Conservation (phyloP, 805 yeast species). For the Teunomyces barrocoloradensis region DNA sequence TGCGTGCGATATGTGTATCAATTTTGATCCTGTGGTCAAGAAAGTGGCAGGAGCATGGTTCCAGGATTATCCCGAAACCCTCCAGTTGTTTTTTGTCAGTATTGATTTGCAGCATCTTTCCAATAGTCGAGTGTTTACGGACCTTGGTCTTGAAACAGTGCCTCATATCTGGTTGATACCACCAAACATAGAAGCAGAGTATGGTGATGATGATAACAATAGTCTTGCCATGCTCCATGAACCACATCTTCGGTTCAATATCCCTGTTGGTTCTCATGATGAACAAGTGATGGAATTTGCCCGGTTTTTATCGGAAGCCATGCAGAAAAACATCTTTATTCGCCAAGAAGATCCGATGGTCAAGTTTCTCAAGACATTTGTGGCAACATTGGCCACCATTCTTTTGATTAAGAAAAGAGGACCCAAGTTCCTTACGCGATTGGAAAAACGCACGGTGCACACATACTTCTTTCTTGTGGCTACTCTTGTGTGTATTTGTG, state of each 20-base stretch:
- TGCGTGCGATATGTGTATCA: slow-evolving; percentile 48
- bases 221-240: slow-evolving; percentile 21
- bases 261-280: slow-evolving; percentile 32
- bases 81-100: slow-evolving; percentile 44
- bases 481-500: slow-evolving; percentile 51
- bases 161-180: slow-evolving; percentile 74
- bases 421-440: slow-evolving; percentile 19
- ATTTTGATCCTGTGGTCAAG: slow-evolving; percentile 40
- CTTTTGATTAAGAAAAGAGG: slow-evolving; percentile 49
- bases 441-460: slow-evolving; percentile 22
- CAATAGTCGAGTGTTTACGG: slow-evolving; percentile 41
- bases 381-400: slow-evolving; percentile 43
- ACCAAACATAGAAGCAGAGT: slow-evolving; percentile 31
- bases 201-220: slow-evolving; percentile 21
- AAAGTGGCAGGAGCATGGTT: slow-evolving; percentile 44
- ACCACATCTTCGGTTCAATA: slow-evolving; percentile 33
- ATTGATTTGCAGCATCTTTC: slow-evolving; percentile 47
- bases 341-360: slow-evolving; percentile 37
- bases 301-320: slow-evolving; percentile 46
- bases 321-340: slow-evolving; percentile 44
- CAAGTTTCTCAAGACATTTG: slow-evolving; percentile 47
- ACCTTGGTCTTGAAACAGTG: slow-evolving; percentile 45
- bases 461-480: slow-evolving; percentile 35
- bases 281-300: slow-evolving; percentile 51
- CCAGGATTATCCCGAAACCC: slow-evolving; percentile 40